phyloP scores from a whole-genome alignment of 768 basidiomycete species.

The Pleurotus eryngii region DNA sequence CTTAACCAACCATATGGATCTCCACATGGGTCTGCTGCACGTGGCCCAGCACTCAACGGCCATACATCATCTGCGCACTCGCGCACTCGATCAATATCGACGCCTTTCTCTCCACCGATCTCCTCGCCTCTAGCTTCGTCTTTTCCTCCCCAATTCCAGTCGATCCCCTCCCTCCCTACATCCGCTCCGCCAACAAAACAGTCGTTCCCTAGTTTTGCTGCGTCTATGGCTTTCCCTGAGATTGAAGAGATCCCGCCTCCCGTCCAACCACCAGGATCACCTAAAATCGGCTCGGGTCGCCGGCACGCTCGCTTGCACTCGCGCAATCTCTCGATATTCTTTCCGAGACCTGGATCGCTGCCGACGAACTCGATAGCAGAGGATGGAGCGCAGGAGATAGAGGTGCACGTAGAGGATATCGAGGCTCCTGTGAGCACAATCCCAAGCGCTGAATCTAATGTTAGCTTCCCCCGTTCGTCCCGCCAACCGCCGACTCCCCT shows the following conservation, averaged over 20 bases:
- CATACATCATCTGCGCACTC: slow-evolving; percentile 25
- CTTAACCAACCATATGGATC: slow-evolving; percentile 4
- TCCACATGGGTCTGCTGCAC: not conserved
- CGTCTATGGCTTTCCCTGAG: slow-evolving; percentile 4
- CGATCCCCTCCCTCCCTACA: slow-evolving; percentile 10
- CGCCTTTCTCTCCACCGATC: slow-evolving; percentile 15
- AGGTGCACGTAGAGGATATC: slow-evolving; percentile 38
- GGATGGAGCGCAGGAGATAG: slow-evolving; percentile 57
- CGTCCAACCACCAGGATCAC: not conserved
- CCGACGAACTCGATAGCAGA: slow-evolving; percentile 63
- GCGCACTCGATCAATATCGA: slow-evolving; percentile 14
- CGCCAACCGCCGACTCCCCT: slow-evolving; percentile 35
- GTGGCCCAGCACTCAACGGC: slow-evolving; percentile 14
- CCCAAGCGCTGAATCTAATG: slow-evolving; percentile 39
- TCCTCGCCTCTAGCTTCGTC: slow-evolving; percentile 15
- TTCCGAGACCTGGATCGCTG: slow-evolving; percentile 73
- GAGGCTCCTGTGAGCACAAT: slow-evolving; percentile 47
- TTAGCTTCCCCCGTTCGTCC: slow-evolving; percentile 36
- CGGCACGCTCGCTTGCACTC: slow-evolving; percentile 82
- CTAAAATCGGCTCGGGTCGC: slow-evolving; percentile 12
- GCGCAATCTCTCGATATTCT: slow-evolving; percentile 88
- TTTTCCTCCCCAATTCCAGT: slow-evolving; percentile 12
- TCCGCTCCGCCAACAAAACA: slow-evolving; percentile 6
- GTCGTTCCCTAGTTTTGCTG: slow-evolving; percentile 4
- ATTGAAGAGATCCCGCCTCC: not conserved